Conservation (phyloP, 2,329 filamentous ascomycete species). For the Proliferodiscus dingleyae region DNA sequence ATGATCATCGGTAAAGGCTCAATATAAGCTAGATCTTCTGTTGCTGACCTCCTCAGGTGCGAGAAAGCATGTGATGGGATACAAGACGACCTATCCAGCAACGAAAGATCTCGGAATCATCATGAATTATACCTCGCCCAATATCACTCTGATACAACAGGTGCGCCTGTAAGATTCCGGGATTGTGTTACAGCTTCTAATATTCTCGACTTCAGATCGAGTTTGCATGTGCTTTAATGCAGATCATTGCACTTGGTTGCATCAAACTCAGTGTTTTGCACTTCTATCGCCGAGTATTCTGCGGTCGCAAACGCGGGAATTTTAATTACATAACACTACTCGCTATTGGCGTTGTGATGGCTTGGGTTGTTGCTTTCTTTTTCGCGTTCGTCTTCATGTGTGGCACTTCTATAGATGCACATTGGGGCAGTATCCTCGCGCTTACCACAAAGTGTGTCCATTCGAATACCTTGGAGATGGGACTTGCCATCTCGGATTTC, state of each 20-base stretch:
- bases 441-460: not conserved
- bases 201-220: too few species aligned
- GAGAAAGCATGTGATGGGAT: not conserved
- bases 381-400: not conserved
- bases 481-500: not conserved
- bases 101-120: not conserved
- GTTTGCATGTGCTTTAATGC: not conserved
- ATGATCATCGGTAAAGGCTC: too few species aligned
- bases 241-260: not conserved
- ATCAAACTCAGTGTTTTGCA: not conserved
- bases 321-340: not conserved
- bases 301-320: not conserved
- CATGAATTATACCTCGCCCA: not conserved
- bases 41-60: too few species aligned
- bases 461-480: not conserved
- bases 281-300: not conserved
- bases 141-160: too few species aligned
- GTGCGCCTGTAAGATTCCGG: too few species aligned
- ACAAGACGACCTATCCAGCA: not conserved
- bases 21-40: too few species aligned
- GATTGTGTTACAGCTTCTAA: too few species aligned
- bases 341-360: not conserved
- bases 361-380: not conserved
- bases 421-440: not conserved
- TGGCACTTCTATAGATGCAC: not conserved